Evolutionary conservation across 2,329 filamentous ascomycete species (phyloP).

Genomic region (Rugonectria rugulosa): DNA sequence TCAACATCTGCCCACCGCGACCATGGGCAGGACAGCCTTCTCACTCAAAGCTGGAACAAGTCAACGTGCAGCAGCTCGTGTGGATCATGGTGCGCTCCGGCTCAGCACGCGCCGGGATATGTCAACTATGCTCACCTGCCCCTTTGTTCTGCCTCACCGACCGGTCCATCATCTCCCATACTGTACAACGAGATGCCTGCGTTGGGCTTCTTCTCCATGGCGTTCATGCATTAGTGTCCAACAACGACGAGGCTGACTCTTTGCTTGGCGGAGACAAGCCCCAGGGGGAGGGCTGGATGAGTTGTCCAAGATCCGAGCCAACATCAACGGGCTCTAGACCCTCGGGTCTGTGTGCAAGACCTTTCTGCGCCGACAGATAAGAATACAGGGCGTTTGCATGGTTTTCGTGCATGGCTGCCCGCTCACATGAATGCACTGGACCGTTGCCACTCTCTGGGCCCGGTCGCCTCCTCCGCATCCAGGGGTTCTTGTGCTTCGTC

Average conservation of each 20-base stretch:
- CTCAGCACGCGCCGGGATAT: not conserved
- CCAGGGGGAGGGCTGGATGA: slow-evolving; percentile 11
- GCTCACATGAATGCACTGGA: slow-evolving; percentile 45
- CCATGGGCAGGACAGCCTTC: slow-evolving; percentile 12
- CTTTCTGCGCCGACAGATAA: slow-evolving; percentile 27
- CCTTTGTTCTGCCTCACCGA: not conserved
- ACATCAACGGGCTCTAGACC: slow-evolving; percentile 17
- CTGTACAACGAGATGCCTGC: not conserved
- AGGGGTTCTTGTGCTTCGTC: slow-evolving; percentile 18
- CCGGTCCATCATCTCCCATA: slow-evolving; percentile 15
- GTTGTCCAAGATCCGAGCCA: slow-evolving; percentile 17
- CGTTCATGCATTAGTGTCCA: slow-evolving; percentile 31
- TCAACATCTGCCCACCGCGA: slow-evolving; percentile 5
- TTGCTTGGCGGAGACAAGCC: slow-evolving; percentile 18
- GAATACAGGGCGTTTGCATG: slow-evolving; percentile 38
- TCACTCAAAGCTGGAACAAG: slow-evolving; percentile 11
- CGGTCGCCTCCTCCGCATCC: slow-evolving; percentile 12
- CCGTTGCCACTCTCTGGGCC: slow-evolving; percentile 20
- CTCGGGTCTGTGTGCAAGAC: slow-evolving; percentile 25
- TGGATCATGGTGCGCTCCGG: slow-evolving; percentile 20
- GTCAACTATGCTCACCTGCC: slow-evolving; percentile 7
- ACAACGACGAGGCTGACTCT: slow-evolving; percentile 13
- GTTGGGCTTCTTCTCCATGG: slow-evolving; percentile 20
- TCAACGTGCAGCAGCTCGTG: slow-evolving; percentile 28
- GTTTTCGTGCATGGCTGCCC: slow-evolving; percentile 42